A percentile compares a stretch with the other conserved stretches of the same genome.
Conservation (phyloP, 2,329 filamentous ascomycete genomes). For the Gyromitra esculenta region DNA sequence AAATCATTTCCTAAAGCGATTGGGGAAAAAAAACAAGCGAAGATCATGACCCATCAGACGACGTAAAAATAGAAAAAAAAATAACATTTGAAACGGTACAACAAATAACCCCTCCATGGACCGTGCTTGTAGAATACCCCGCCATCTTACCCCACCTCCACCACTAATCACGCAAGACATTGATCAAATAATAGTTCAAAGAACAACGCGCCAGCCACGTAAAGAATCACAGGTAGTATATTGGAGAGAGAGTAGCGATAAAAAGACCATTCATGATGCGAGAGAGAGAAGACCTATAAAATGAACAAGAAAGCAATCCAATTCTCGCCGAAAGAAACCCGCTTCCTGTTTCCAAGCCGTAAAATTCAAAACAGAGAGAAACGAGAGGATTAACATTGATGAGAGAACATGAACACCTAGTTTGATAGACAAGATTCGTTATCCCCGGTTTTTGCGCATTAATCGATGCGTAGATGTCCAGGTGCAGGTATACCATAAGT, state of each 20-base stretch:
- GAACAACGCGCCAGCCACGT: slow-evolving; percentile 17
- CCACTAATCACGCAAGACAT: slow-evolving; percentile 24
- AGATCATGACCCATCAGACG: slow-evolving; percentile 15
- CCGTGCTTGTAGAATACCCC: slow-evolving; percentile 35
- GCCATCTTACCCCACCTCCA: slow-evolving; percentile 43
- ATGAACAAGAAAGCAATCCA: slow-evolving; percentile 40
- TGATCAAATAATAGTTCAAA: slow-evolving; percentile 18
- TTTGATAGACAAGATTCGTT: slow-evolving; percentile 41
- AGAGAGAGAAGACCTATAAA: slow-evolving; percentile 37
- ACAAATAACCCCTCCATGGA: slow-evolving; percentile 36
- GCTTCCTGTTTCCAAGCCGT: slow-evolving; percentile 40
- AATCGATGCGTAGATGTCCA: slow-evolving; percentile 41
- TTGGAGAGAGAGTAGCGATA: slow-evolving; percentile 36
- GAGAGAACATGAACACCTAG: slow-evolving; percentile 43
- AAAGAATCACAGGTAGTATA: slow-evolving; percentile 41
- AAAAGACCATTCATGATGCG: slow-evolving; percentile 46
- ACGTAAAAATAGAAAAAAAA: slow-evolving; percentile 36
- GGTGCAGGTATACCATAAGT: slow-evolving; percentile 39
- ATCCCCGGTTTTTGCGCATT: slow-evolving; percentile 40
- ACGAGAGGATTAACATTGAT: slow-evolving; percentile 42
- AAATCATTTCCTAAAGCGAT: slow-evolving; percentile 25
- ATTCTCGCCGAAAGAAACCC: slow-evolving; percentile 37
- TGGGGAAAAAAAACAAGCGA: slow-evolving; percentile 19
- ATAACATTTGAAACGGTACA: slow-evolving; percentile 31
- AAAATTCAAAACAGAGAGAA: slow-evolving; percentile 41